Evolutionary conservation across 306 rosid species (phyloP).

Genomic region (Casuarina cunninghamiana): DNA sequence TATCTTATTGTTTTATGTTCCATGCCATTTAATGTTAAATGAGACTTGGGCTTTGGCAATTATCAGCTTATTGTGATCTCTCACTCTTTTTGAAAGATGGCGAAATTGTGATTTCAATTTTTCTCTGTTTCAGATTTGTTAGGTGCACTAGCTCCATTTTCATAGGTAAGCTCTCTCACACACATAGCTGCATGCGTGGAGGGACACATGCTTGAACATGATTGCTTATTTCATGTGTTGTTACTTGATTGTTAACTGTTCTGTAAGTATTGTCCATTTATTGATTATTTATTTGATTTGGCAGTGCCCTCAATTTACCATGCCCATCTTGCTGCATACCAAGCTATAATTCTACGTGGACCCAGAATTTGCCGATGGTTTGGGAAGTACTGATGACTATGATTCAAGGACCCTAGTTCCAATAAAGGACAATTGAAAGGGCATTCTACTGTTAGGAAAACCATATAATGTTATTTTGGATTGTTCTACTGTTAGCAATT

Average conservation of each 20-base stretch:
- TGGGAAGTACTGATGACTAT: slow-evolving; percentile 81
- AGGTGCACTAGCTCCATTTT: slow-evolving; percentile 93
- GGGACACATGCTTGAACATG: background rate
- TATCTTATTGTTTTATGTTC: background rate
- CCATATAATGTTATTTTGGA: too few species aligned
- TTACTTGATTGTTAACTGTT: background rate
- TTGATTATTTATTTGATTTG: background rate
- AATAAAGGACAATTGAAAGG: slow-evolving; percentile 75
- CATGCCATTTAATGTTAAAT: background rate
- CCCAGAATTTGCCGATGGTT: slow-evolving; percentile 97
- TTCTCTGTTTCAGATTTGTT: slow-evolving; percentile 62
- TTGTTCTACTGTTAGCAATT: slow-evolving; percentile 65
- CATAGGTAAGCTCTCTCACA: slow-evolving; percentile 57
- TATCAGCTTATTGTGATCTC: background rate
- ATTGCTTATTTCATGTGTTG: background rate
- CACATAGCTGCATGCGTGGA: too few species aligned
- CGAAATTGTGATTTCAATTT: too few species aligned
- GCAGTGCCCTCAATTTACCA: slow-evolving; percentile 96
- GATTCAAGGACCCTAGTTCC: slow-evolving; percentile 87
- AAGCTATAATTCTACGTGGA: slow-evolving; percentile 95
- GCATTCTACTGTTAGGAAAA: slow-evolving; percentile 74
- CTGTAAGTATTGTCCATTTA: too few species aligned
- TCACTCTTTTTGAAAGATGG: background rate
- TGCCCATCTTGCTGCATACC: slow-evolving; percentile 90
- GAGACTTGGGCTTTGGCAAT: background rate